Evolutionary conservation across 1,139 yeast genomes (phyloP).

Genomic region (Casaregolazyma lundiana): DNA sequence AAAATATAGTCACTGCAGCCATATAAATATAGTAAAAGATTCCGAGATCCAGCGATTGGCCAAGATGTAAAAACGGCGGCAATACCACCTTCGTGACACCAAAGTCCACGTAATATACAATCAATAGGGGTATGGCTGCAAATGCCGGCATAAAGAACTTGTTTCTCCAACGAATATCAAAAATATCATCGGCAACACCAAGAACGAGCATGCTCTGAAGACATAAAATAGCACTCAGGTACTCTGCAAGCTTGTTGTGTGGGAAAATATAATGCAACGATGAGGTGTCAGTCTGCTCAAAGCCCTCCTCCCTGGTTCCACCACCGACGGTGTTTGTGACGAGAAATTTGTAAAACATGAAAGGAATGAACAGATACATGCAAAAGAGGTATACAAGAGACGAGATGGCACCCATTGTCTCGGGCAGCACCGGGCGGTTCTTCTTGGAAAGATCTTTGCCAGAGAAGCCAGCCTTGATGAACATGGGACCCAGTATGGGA

Average conservation of each 20-base stretch:
- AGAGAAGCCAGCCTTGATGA: constrained; percentile 69
- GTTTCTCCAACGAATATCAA: constrained; percentile 96
- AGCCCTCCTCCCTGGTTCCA: constrained; percentile 45
- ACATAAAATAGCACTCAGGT: constrained; percentile 77
- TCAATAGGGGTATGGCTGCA: constrained; percentile 84
- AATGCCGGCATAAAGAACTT: constrained; percentile 93
- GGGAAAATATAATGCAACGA: constrained; percentile 48
- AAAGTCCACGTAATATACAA: constrained; percentile 90
- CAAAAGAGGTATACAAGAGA: constrained; percentile 76
- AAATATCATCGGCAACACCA: constrained; percentile 91
- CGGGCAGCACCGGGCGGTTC: constrained; percentile 73
- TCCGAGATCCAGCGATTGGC: constrained; percentile 64
- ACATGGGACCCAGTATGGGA: constrained; percentile 62
- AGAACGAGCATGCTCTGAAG: constrained; percentile 77
- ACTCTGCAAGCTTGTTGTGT: constrained; percentile 80
- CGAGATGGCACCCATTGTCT: constrained; percentile 83
- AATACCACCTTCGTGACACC: constrained; percentile 88
- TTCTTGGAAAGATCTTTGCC: constrained; percentile 81
- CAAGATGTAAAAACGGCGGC: constrained; percentile 58
- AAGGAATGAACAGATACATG: constrained; percentile 84
- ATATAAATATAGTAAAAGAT: constrained; percentile 76
- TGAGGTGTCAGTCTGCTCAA: constrained; percentile 17
- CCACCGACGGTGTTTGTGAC: constrained; percentile 57
- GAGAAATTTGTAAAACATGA: constrained; percentile 75
- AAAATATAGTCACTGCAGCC: constrained; percentile 87